Conservation (phyloP, 169 alveolate species). For the Plasmodium reichenowi region DNA sequence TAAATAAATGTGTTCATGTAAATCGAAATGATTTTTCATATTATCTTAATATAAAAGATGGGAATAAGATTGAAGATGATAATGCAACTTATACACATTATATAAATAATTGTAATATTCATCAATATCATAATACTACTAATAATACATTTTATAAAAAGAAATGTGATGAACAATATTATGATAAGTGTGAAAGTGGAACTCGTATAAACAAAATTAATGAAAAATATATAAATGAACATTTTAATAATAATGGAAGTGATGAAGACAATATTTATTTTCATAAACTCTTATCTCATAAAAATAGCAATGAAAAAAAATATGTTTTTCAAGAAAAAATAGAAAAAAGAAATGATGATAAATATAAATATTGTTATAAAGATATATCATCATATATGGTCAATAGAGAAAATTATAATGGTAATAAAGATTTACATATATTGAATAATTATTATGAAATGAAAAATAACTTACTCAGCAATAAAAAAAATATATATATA, state of each 20-base stretch:
- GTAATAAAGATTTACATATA: no score
- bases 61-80: not conserved
- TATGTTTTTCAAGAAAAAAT: no score
- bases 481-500: not conserved
- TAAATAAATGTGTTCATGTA: constrained; percentile 5
- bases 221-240: constrained; percentile 3
- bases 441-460: no score
- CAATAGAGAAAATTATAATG: no score
- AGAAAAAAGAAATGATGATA: no score
- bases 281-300: no score
- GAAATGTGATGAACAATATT: constrained; percentile 6
- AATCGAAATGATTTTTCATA: constrained; percentile 15
- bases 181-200: constrained; percentile 7
- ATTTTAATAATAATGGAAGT: constrained; percentile 1
- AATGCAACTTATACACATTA: constrained; percentile 1
- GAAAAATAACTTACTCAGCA: not conserved
- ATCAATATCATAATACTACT: not conserved
- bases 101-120: constrained; percentile 4
- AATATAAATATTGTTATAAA: no score
- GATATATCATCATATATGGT: no score
- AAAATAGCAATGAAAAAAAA: no score
- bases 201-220: constrained; percentile 10
- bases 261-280: no score
- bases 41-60: constrained; percentile 1
- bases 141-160: not conserved